Evolutionary conservation across 805 yeast species (phyloP), one percentile per base, ranked within the genome.

Genomic region (Scheffersomyces lignosus): DNA sequence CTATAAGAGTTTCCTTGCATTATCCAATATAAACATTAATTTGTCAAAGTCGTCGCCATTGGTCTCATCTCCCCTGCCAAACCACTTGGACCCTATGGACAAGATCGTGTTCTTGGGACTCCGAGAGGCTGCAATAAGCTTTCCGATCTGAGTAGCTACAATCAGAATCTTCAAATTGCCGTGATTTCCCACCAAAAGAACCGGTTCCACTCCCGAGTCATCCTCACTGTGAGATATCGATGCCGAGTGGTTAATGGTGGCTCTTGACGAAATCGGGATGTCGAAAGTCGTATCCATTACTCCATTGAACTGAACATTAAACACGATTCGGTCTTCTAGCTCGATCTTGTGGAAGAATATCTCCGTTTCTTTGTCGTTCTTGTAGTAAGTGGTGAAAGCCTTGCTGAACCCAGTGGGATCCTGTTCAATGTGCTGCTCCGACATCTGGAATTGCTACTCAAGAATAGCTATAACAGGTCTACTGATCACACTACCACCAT

Each of bases 271-370:
- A 15, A 28, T 47, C 44, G 51, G 52, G 7, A 75, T 58, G 33
- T 72, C 77, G 41, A 69, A 71, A 2, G 80, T 73, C 14, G 77
- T 60, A 54, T 77, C 80, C 51, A 70, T 60, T n/a, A 70, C 63
- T 0, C 77, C 78, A 45, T 74, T 54, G 24, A 56, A 55, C 31
- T 66, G 59, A 10, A 75, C 49, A 29, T 64, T 63, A 22, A 75
- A 24, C 3, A 75, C 52, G 29, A 58, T 48, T 40, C 63, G 64
- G 40, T 75, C 73, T 2, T 51, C 52, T 18, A 70, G 60, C 15
- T 64, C 70, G 2, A 70, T 36, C 23, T 32, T 36, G 41, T 54
- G 62, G 40, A 56, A 56, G 16, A 40, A 34, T 23, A 45, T 37
- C 22, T 39, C 45, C 4, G 41, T 27, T 4, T 30, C 27, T 6